A percentile compares a stretch with the other conserved stretches of the same genome.
These are phyloP conservation scores for Exophiala viscosa DNA, from an alignment of 2,329 filamentous ascomycete species.

Conservation along the genomic window DNA sequence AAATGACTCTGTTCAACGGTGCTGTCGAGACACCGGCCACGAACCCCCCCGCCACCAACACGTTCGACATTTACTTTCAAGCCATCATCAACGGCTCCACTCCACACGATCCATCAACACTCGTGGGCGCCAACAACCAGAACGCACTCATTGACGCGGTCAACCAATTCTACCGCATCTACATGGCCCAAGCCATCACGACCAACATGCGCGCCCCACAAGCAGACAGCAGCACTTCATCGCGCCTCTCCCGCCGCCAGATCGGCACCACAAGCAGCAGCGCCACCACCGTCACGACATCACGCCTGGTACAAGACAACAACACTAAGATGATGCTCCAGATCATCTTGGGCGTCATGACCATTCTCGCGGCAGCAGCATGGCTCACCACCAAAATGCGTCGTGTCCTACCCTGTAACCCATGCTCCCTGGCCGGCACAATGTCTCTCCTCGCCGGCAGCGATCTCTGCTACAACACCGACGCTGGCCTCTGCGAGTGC, in stretches of 20 bases:
- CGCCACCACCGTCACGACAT: conserved; percentile 19
- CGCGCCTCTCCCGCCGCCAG: conserved; percentile 13
- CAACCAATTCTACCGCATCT: conserved; percentile 23
- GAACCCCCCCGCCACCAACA: conserved; percentile 9
- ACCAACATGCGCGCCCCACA: conserved; percentile 22
- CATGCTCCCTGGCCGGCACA: conserved; percentile 24
- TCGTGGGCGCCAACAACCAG: conserved; percentile 18
- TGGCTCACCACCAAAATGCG: conserved; percentile 26
- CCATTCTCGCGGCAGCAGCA: conserved; percentile 12
- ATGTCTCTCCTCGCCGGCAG: conserved; percentile 29
- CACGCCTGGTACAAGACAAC: conserved; percentile 27
- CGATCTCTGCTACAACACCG: conserved; percentile 23
- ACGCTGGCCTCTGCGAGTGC: conserved; percentile 26
- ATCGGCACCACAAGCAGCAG: conserved; percentile 4
- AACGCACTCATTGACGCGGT: conserved; percentile 17
- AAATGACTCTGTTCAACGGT: conserved; percentile 24
- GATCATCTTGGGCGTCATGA: conserved; percentile 24
- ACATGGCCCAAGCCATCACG: conserved; percentile 29
- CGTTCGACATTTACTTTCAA: conserved; percentile 26
- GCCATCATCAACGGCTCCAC: conserved; percentile 23
- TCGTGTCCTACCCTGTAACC: conserved; percentile 26
- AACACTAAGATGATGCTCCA: conserved; percentile 26
- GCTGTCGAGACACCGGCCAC: conserved; percentile 10
- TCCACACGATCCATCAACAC: conserved; percentile 13
- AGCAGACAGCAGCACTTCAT: conserved; percentile 3